These are phyloP conservation scores for Phytophthora capsici DNA, from an alignment of 352 stramenopile genomes.

Conservation along the genomic window DNA sequence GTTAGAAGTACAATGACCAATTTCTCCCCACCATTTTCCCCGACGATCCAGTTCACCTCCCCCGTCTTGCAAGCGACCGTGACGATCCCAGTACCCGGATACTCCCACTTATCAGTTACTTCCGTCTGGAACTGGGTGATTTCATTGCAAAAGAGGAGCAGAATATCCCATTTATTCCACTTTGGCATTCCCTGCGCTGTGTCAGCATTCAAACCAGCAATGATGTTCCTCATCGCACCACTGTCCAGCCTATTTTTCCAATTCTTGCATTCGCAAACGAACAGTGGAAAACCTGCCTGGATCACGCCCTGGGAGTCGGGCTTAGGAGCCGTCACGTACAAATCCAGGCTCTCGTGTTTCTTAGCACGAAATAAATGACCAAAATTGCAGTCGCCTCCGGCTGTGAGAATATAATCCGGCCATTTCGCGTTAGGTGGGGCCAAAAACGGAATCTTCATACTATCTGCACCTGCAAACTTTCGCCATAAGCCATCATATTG, in stretches of 20 bases:
- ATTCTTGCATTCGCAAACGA: conserved; percentile 24
- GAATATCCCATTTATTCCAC: background rate
- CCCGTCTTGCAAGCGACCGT: background rate
- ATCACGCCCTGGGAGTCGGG: too few relatives aligned
- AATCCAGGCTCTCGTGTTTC: background rate
- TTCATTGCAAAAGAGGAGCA: conserved; percentile 7
- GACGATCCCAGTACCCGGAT: background rate
- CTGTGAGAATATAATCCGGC: conserved; percentile 4
- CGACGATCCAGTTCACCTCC: background rate
- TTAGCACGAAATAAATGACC: conserved; percentile 8
- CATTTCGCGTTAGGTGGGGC: conserved; percentile 14
- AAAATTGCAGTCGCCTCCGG: background rate
- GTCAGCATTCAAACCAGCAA: background rate
- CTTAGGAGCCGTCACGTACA: background rate
- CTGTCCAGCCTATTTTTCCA: conserved; percentile 2
- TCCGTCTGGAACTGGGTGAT: background rate
- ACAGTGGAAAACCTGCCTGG: background rate
- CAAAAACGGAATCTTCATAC: conserved; percentile 5
- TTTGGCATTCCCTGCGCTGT: background rate
- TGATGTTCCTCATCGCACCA: background rate
- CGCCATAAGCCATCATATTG: background rate
- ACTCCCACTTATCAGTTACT: background rate
- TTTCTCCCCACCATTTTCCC: background rate
- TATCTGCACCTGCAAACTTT: background rate
- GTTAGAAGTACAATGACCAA: conserved; percentile 1